Evolutionary conservation across 768 basidiomycete species (phyloP), one percentile per base, ranked within the genome.

Genomic region (Auricularia sp.): DNA sequence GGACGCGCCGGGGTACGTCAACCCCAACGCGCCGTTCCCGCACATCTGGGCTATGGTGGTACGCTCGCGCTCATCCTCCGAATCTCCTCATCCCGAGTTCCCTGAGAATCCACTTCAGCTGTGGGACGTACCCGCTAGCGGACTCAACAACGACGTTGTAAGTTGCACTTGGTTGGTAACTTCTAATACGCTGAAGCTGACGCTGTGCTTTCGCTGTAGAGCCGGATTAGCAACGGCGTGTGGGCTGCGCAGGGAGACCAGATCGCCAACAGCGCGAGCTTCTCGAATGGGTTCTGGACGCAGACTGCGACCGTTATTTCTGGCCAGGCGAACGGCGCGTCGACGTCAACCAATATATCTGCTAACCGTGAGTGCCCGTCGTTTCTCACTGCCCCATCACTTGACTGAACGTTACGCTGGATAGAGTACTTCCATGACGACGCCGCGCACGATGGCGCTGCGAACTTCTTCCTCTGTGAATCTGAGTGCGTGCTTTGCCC

Each of bases 381-480:
- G 6, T 18, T 51, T 51, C 16, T 16, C 47, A 6, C 21, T 8
- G 6, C 47, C 21, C 29, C 29, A 29, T 29, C 29, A 29, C 29
- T 29, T 29, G 29, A 29, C 29, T 29, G 29, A 29, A 29, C 29
- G 29, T 29, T 29, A 29, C 29, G 29, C 47, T 10, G 16, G 10
- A 16, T 21, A 51, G 47, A 51, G 8, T 45, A 45, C 62, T 63
- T 63, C 45, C 47, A 45, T 5, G 42, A 47, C 45, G 21, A 34
- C 24, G 39, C 37, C 10, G 42, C 62, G 18, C 29, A 47, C 21
- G 42, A 45, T 5, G 62, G 47, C 3, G 42, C 16, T 21, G 62
- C 62, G 1, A 63, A 63, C 62, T 63, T 63, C 62, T 63, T 63
- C 62, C 7, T 63, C 37, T 24, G 42, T 6, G 62, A 63, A n/a